Conservation (phyloP, 139 green algal genomes). For the Closterium sp. region DNA sequence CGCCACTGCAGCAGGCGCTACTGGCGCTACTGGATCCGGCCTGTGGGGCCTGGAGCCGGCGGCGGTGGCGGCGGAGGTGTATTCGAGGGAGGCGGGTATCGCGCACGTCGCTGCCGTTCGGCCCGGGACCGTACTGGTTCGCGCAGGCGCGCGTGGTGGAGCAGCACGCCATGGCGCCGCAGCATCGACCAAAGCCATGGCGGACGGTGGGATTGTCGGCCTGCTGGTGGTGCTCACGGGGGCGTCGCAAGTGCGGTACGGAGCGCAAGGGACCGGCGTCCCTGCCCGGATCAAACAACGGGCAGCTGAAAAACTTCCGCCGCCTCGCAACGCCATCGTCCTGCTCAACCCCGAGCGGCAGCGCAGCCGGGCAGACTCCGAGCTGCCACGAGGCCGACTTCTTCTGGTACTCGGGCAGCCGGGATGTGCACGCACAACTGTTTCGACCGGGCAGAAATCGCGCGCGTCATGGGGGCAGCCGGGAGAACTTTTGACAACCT, state of each 20-base stretch:
- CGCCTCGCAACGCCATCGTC: slow-evolving; percentile 20
- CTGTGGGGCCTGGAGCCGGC: not conserved
- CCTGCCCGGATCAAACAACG: slow-evolving; percentile 24
- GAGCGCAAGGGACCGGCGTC: slow-evolving; percentile 15
- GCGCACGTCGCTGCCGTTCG: slow-evolving; percentile 19
- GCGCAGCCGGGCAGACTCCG: not conserved
- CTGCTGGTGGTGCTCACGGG: slow-evolving; percentile 41
- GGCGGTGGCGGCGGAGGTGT: not conserved
- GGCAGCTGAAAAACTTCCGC: slow-evolving; percentile 25
- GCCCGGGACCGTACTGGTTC: slow-evolving; percentile 31
- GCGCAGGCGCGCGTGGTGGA: slow-evolving; percentile 36
- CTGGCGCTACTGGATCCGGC: too few relatives aligned
- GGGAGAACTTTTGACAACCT: slow-evolving; percentile 22
- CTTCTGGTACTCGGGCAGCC: slow-evolving; percentile 45
- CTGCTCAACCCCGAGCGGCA: slow-evolving; percentile 50
- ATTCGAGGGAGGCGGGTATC: not conserved
- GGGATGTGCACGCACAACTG: slow-evolving; percentile 45
- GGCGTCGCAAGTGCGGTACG: slow-evolving; percentile 35
- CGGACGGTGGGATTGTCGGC: slow-evolving; percentile 10
- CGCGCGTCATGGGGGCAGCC: slow-evolving; percentile 46
- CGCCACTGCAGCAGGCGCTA: too few relatives aligned
- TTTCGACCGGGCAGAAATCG: slow-evolving; percentile 48
- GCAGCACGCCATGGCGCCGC: slow-evolving; percentile 40
- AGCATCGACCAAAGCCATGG: slow-evolving; percentile 28
- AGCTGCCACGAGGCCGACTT: slow-evolving; percentile 47